Percentiles rank a stretch among this genome's conserved stretches.
These are phyloP conservation scores for Stephanodiscus minutulus DNA, from an alignment of 108 stramenopile species.

Conservation along the genomic window DNA sequence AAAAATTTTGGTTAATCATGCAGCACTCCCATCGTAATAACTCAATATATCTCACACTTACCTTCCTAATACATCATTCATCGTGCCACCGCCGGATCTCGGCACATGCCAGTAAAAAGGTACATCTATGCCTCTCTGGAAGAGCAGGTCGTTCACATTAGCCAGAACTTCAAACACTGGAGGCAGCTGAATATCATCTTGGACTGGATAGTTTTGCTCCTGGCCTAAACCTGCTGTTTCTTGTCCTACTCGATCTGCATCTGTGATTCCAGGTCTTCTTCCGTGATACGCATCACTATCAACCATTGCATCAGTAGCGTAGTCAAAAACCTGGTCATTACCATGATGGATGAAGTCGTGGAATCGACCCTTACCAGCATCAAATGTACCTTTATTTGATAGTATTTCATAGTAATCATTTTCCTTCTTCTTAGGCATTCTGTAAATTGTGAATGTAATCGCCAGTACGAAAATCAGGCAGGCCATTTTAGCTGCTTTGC, in stretches of 20 bases:
- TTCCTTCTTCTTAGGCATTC: not conserved
- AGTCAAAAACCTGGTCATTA: conserved; percentile 5
- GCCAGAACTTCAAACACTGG: conserved; percentile 31
- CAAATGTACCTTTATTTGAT: not conserved
- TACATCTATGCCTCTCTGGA: conserved; percentile 40
- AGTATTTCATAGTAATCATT: not conserved
- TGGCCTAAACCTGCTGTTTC: not conserved
- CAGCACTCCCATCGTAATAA: not conserved
- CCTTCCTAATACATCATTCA: conserved; percentile 52
- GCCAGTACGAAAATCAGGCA: conserved; percentile 12
- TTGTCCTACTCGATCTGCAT: not conserved
- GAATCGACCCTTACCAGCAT: not conserved
- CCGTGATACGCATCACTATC: not conserved
- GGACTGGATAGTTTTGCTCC: not conserved
- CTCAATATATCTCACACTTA: not conserved
- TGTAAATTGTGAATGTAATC: conserved; percentile 18
- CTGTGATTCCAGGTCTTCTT: not conserved
- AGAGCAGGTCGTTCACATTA: conserved; percentile 29
- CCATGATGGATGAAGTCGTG: not conserved
- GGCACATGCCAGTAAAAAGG: conserved; percentile 64
- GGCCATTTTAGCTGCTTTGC: conserved; percentile 1
- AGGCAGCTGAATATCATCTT: conserved; percentile 17
- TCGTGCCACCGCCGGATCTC: conserved; percentile 53
- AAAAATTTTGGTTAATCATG: too few relatives aligned
- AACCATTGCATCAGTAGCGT: conserved; percentile 9